Percentiles rank a stretch among this genome's conserved stretches.
These are phyloP conservation scores for Cladobotryum mycophilum DNA, from an alignment of 2,329 filamentous ascomycete genomes.

Conservation along the genomic window DNA sequence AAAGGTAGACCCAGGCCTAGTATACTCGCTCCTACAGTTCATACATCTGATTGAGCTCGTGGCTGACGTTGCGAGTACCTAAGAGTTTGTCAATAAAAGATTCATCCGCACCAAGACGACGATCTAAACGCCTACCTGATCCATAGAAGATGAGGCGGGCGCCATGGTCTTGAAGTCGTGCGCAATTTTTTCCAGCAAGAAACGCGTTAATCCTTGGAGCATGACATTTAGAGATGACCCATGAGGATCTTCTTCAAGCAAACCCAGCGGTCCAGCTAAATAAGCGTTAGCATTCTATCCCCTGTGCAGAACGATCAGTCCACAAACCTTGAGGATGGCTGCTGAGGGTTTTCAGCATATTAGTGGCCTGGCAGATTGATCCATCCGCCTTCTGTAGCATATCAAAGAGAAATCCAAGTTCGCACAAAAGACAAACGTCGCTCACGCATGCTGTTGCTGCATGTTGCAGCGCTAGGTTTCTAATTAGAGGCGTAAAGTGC, in stretches of 20 bases:
- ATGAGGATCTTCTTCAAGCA: constrained; percentile 78
- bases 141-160: constrained; percentile 57
- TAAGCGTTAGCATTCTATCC: constrained; percentile 16
- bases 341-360: constrained; percentile 84
- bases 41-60: constrained; percentile 74
- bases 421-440: constrained; percentile 83
- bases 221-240: constrained; percentile 70
- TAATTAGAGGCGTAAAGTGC: constrained; percentile 80
- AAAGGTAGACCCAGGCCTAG: constrained; percentile 69
- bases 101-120: not conserved
- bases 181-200: constrained; percentile 74
- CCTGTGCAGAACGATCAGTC: too few relatives aligned
- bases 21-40: constrained; percentile 81
- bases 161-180: constrained; percentile 67
- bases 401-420: constrained; percentile 91
- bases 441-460: constrained; percentile 77
- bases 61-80: constrained; percentile 60
- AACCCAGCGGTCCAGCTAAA: constrained; percentile 62
- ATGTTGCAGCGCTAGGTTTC: constrained; percentile 84
- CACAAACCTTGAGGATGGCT: constrained; percentile 63
- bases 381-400: constrained; percentile 96
- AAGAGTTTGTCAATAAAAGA: not conserved
- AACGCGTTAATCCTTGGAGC: constrained; percentile 80
- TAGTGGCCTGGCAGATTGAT: constrained; percentile 92
- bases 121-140: constrained; percentile 47